Conservation (phyloP, 1,284 basidiomycete species). For the Moesziomyces sp. region DNA sequence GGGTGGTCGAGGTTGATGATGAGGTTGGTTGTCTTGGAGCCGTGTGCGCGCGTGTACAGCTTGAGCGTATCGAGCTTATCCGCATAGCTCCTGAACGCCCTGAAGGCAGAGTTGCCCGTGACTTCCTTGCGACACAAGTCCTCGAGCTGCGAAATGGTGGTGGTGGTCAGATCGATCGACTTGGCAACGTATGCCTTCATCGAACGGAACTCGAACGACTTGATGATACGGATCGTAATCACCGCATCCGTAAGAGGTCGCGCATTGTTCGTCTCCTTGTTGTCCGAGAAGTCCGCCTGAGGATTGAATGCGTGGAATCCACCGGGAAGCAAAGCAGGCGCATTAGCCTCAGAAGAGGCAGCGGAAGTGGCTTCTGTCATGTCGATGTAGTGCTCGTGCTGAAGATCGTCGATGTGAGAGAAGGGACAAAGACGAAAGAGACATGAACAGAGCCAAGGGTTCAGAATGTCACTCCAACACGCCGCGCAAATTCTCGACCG, state of each 20-base stretch:
- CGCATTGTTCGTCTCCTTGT: constrained; percentile 76
- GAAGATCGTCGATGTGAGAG: too few species aligned
- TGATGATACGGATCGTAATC: constrained; percentile 91
- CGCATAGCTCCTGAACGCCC: constrained; percentile 53
- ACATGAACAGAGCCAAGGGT: too few species aligned
- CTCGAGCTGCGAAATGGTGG: constrained; percentile 82
- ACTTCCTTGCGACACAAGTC: constrained; percentile 73
- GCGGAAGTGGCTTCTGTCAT: background rate
- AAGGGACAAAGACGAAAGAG: too few species aligned
- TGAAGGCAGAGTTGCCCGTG: constrained; percentile 42
- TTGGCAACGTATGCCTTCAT: constrained; percentile 87
- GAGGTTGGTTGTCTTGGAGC: constrained; percentile 76
- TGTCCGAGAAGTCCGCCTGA: constrained; percentile 69
- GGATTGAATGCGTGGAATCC: constrained; percentile 53
- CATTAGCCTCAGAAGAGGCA: background rate
- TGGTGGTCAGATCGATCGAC: constrained; percentile 80
- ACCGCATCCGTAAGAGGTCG: constrained; percentile 79
- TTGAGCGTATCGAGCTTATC: constrained; percentile 81
- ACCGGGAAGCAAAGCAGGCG: constrained; percentile 22
- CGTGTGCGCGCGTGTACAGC: constrained; percentile 92
- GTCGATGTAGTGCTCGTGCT: background rate
- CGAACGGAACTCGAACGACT: constrained; percentile 91
- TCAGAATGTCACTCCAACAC: too few species aligned
- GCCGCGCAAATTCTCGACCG: background rate
- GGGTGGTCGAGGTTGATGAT: constrained; percentile 66